These are phyloP conservation scores for Entomortierella parvispora DNA, from an alignment of 192 early-diverging fungal species.

Conservation along the genomic window DNA sequence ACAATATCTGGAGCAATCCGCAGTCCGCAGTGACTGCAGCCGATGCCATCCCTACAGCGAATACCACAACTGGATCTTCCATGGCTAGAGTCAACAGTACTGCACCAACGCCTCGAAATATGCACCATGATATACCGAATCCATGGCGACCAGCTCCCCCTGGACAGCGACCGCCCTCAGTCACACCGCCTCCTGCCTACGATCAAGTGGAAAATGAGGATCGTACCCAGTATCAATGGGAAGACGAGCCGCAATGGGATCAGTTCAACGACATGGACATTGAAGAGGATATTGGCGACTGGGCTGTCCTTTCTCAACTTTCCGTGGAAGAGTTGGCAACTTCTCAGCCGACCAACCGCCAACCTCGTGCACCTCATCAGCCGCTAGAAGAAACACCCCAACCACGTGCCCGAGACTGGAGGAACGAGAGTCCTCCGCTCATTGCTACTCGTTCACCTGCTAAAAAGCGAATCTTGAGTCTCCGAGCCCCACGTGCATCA, in stretches of 20 bases:
- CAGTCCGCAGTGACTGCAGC: constrained; percentile 22
- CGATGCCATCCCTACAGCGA: constrained; percentile 24
- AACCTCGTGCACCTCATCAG: too few species aligned
- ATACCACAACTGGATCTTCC: too few species aligned
- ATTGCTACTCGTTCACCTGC: constrained; percentile 12
- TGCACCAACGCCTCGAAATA: neutral
- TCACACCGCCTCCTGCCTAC: neutral
- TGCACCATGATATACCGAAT: neutral
- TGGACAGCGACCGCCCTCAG: constrained; percentile 2
- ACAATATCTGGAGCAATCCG: constrained; percentile 22
- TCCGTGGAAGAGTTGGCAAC: constrained; percentile 12
- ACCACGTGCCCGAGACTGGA: neutral
- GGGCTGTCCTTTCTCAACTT: constrained; percentile 24
- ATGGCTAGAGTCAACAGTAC: too few species aligned
- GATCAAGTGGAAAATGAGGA: neutral
- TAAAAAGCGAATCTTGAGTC: neutral
- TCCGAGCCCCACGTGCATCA: neutral
- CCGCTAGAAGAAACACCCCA: neutral
- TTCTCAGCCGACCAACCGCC: too few species aligned
- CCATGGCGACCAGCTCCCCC: constrained; percentile 11
- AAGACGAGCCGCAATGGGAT: constrained; percentile 27
- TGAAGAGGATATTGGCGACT: neutral
- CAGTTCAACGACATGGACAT: constrained; percentile 24
- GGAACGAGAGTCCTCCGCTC: constrained; percentile 3
- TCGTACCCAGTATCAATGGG: constrained; percentile 1